Conservation (phyloP, 1,284 basidiomycete species). For the Austroboletus niveus region DNA sequence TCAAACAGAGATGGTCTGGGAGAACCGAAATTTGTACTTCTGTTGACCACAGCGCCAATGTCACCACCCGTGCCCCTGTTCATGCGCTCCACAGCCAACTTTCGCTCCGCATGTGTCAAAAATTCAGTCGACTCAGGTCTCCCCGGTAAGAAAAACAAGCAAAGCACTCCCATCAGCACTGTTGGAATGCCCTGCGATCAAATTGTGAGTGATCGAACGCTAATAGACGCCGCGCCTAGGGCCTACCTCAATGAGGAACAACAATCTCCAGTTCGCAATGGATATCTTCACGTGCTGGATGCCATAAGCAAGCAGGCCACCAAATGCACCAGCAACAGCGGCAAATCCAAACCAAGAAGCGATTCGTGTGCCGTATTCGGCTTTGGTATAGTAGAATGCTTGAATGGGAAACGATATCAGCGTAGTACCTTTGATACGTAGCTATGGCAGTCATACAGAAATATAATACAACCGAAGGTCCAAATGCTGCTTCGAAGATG, state of each 20-base stretch:
- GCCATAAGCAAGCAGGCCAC: slow-evolving; percentile 72
- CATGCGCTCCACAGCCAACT: slow-evolving; percentile 70
- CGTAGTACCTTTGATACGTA: not conserved
- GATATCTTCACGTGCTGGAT: slow-evolving; percentile 54
- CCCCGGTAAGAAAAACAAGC: slow-evolving; percentile 68
- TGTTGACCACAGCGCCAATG: slow-evolving; percentile 62
- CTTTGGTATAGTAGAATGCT: slow-evolving; percentile 77
- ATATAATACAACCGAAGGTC: slow-evolving; percentile 53
- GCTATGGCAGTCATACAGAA: slow-evolving; percentile 48
- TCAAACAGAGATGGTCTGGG: not conserved
- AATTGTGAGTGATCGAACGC: not conserved
- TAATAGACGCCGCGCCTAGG: not conserved
- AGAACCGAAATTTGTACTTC: slow-evolving; percentile 40
- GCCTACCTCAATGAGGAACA: slow-evolving; percentile 75
- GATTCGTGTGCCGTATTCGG: slow-evolving; percentile 69
- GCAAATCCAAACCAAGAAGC: slow-evolving; percentile 81
- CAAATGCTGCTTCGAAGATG: slow-evolving; percentile 66
- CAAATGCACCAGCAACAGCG: slow-evolving; percentile 76
- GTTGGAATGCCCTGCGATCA: slow-evolving; percentile 58
- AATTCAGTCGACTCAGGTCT: slow-evolving; percentile 75
- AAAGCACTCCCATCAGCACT: slow-evolving; percentile 64
- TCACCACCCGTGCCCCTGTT: slow-evolving; percentile 71
- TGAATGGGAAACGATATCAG: not conserved
- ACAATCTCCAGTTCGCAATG: slow-evolving; percentile 60
- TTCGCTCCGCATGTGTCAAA: slow-evolving; percentile 70